A percentile compares a stretch with the other conserved stretches of the same genome.
These are phyloP conservation scores for Dalbergia cultrata DNA, from an alignment of 306 rosid genomes.

Conservation along the genomic window DNA sequence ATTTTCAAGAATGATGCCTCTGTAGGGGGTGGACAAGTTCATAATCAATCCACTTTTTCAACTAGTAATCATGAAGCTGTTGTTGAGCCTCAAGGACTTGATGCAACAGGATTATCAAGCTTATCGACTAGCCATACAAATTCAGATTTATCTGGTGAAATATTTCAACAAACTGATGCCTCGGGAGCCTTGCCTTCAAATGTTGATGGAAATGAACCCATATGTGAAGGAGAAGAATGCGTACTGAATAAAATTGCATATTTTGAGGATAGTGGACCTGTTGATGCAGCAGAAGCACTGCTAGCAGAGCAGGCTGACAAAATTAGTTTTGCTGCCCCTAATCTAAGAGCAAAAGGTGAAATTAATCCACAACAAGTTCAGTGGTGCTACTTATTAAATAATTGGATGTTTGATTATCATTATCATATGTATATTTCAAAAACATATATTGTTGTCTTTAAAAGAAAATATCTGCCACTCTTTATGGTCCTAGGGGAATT, in stretches of 20 bases:
- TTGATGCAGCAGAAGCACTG: slow-evolving; percentile 89
- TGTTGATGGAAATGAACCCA: slow-evolving; percentile 82
- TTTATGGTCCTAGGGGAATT: slow-evolving; percentile 76
- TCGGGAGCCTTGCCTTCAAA: slow-evolving; percentile 69
- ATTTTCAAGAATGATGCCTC: slow-evolving; percentile 44
- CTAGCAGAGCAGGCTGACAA: slow-evolving; percentile 89
- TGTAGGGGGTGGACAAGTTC: slow-evolving; percentile 47
- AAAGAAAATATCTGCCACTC: slow-evolving; percentile 4
- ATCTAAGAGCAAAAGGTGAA: slow-evolving; percentile 62
- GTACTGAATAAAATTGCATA: slow-evolving; percentile 64
- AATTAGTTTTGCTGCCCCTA: slow-evolving; percentile 56
- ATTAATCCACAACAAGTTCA: slow-evolving; percentile 82
- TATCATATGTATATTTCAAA: slow-evolving; percentile 1
- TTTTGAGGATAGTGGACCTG: slow-evolving; percentile 78
- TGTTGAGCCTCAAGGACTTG: slow-evolving; percentile 53
- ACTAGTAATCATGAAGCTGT: slow-evolving; percentile 51
- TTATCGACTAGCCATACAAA: slow-evolving; percentile 57
- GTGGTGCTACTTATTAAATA: slow-evolving; percentile 9
- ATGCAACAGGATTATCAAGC: slow-evolving; percentile 49
- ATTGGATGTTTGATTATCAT: too few species aligned
- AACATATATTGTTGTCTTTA: slow-evolving; percentile 39
- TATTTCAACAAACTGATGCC: slow-evolving; percentile 56
- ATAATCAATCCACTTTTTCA: slow-evolving; percentile 47
- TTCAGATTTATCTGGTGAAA: slow-evolving; percentile 62
- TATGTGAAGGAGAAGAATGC: slow-evolving; percentile 97